Evolutionary conservation across 2,329 filamentous ascomycete genomes (phyloP), one percentile per base, ranked within the genome.

Genomic region (Pyricularia pennisetigena): DNA sequence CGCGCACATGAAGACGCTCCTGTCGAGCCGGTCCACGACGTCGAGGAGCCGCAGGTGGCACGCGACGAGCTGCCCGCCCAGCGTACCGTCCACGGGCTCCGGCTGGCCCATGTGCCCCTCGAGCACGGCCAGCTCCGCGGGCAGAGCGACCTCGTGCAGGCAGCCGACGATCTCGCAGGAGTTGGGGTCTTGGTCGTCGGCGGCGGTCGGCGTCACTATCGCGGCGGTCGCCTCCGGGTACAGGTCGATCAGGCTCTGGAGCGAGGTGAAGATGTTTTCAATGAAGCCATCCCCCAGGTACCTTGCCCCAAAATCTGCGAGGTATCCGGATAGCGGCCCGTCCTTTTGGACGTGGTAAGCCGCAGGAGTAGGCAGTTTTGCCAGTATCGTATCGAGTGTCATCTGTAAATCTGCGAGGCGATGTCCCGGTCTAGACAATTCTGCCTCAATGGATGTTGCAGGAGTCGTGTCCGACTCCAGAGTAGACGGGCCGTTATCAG

Each of bases 31-130:
- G 26, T 78, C 79, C n/a, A 80, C 71, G 4, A 79, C 71, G 65
- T 80, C 79, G 1, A 78, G 70, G 12, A 80, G 69, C 28, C 78
- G 75, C 0, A 76, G 68, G 68, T 82, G 79, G 16, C 79, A 80
- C 4, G 77, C 74, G 1, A 79, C 66, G 10, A 81, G 69, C 8
- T 80, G 72, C 29, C 77, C 76, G 12, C 80, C 71, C 14, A 81
- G 70, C 9, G 78, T 75, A 10, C 74, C 67, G 67, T 81, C 80
- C 12, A 80, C 61, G 1, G 64, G 69, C 1, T 67, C 28, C 7
- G 29, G 5, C 49, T 68, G 67, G 7, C 61, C 8, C 8, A 68
- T 4, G 12, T 41, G 29, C 8, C 67, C 49, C 26, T 73, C 71
- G 20, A 75, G 28, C 20, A 68, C 29, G 62, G 68, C 14, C 68